Evolutionary conservation across 139 green algal species (phyloP).

Genomic region (Parachlorella kessleri): DNA sequence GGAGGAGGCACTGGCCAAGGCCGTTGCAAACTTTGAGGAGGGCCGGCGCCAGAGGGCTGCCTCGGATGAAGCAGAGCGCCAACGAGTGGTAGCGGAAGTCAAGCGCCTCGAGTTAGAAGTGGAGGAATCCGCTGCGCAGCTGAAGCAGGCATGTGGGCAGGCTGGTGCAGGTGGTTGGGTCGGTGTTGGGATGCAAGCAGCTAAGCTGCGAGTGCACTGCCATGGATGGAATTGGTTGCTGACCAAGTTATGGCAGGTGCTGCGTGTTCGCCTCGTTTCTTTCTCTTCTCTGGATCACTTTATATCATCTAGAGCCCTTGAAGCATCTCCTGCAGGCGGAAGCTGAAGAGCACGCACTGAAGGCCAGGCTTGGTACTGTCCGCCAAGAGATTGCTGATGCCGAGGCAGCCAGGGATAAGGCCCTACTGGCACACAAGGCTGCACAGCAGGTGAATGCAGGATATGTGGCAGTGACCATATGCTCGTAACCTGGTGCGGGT

Average conservation of each 20-base stretch:
- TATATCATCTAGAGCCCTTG: too few relatives aligned
- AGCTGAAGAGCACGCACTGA: constrained; percentile 29
- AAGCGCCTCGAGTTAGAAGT: constrained; percentile 24
- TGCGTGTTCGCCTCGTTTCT: too few relatives aligned
- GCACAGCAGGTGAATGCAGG: constrained; percentile 37
- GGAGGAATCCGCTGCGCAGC: constrained; percentile 17
- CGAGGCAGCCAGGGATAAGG: constrained; percentile 32
- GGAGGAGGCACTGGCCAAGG: constrained; percentile 26
- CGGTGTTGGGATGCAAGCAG: too few relatives aligned
- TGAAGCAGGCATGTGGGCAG: constrained; percentile 12
- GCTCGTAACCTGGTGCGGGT: too few relatives aligned
- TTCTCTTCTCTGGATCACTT: too few relatives aligned
- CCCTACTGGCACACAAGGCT: constrained; percentile 18
- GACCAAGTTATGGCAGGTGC: too few relatives aligned
- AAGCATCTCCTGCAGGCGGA: constrained; percentile 27
- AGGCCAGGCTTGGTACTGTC: constrained; percentile 13
- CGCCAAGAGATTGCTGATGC: constrained; percentile 25
- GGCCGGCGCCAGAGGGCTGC: constrained; percentile 5
- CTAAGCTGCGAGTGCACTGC: too few relatives aligned
- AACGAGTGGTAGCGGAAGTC: constrained; percentile 24
- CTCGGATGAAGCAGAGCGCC: constrained; percentile 35
- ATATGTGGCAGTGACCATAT: too few relatives aligned
- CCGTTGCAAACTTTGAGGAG: constrained; percentile 15
- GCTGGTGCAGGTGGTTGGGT: too few relatives aligned
- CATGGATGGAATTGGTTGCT: too few relatives aligned